Base-by-base conservation (phyloP, 2,329 filamentous ascomycete genomes). In the Dendrostoma leiphaemia region DNA sequence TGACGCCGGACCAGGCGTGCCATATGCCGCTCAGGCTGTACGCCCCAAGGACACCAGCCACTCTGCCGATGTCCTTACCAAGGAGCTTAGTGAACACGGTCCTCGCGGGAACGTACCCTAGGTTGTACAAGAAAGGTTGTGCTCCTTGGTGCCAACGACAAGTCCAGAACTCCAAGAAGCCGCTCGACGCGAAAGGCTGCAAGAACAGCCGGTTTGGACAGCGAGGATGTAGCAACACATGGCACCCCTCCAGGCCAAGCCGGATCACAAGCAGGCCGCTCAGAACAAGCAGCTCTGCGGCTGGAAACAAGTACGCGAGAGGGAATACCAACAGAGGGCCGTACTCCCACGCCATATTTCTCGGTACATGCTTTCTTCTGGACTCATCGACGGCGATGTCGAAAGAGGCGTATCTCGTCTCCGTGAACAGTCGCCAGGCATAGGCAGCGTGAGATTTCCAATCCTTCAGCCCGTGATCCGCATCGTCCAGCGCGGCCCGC, bases 111-210 rank as follows among this genome's bases (percentile, higher is more conserved):
- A 13, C 35, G 15, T 53, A 53, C 3, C 43, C 51, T 2, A 53
- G 44, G 3, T 17, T 13, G 23, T 53, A 40, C 44, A 53, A n/a
- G 10, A 48, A 53, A 3, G 43, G 15, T 17, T 17, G 35, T 5
- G 51, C 51, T 12, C 51, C 51, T n/a, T 41, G 44, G 26, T 48
- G 44, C 51, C 51, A 53, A 15, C 51, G 51, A 6, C 44, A 38
- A 9, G 26, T 32, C 51, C 51, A 53, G 9, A 53, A 53, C 26
- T 48, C 51, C 9, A 46, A 19, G 28, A 34, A 15, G 2, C 43
- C 44, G 8, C 19, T 9, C 1, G 51, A 47, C 13, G 44, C 19
- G 10, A 53, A 48, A 2, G 51, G 51, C 21, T 40, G 35, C 12
- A 21, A 17, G 35, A 53, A 48, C 26, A 53, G 51, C 44, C 21